These are phyloP conservation scores for Isabelozyma pseudorhagii DNA, from an alignment of 805 yeast genomes.

Conservation along the genomic window DNA sequence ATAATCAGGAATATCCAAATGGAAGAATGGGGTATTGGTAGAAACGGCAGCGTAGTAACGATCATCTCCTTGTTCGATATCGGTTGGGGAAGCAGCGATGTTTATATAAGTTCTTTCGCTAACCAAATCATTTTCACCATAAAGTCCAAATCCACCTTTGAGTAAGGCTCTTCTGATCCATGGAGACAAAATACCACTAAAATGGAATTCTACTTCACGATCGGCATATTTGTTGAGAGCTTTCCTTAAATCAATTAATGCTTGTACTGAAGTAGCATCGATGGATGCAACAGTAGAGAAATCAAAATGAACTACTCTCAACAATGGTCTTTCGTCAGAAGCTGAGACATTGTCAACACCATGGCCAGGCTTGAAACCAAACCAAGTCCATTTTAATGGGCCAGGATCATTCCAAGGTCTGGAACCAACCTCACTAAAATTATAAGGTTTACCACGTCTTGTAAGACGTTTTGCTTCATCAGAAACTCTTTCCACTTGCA, in stretches of 20 bases:
- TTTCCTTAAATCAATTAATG: constrained; percentile 70
- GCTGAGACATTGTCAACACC: constrained; percentile 17
- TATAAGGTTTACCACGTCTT: constrained; percentile 53
- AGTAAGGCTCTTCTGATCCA: constrained; percentile 82
- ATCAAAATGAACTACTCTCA: constrained; percentile 75
- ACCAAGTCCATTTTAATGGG: constrained; percentile 37
- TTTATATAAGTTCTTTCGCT: constrained; percentile 40
- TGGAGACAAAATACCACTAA: constrained; percentile 77
- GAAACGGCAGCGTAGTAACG: constrained; percentile 53
- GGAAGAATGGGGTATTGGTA: constrained; percentile 74
- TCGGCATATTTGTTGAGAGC: constrained; percentile 73
- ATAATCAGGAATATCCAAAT: constrained; percentile 69
- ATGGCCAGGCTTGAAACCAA: constrained; percentile 14
- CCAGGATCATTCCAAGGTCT: constrained; percentile 94
- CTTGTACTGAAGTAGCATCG: constrained; percentile 79
- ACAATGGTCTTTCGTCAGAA: constrained; percentile 55
- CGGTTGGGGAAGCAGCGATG: constrained; percentile 28
- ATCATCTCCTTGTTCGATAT: constrained; percentile 27
- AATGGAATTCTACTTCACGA: constrained; percentile 84
- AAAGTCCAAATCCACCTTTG: constrained; percentile 73
- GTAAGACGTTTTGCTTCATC: constrained; percentile 65
- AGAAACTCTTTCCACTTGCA: constrained; percentile 64
- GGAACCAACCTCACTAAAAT: constrained; percentile 43
- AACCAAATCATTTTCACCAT: constrained; percentile 37
- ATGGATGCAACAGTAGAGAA: constrained; percentile 71